These are phyloP conservation scores for Eremothecium cymbalariae DNA, from an alignment of 1,139 yeast genomes.

Conservation along the genomic window DNA sequence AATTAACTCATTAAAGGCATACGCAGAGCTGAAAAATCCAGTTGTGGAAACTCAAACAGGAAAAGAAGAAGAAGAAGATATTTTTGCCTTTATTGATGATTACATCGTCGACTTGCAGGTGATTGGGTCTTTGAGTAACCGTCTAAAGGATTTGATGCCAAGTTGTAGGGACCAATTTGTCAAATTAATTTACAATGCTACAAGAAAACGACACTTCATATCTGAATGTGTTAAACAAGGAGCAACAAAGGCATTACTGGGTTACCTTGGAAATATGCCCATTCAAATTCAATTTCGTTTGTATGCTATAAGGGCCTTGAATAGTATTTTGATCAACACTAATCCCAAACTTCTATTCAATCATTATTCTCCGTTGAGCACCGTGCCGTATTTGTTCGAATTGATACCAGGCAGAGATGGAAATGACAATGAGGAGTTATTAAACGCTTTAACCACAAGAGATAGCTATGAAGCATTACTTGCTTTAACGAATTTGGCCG, in stretches of 20 bases:
- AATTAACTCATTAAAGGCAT: constrained; percentile 20
- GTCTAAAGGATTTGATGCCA: constrained; percentile 14
- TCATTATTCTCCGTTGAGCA: constrained; percentile 27
- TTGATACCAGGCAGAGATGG: constrained; percentile 17
- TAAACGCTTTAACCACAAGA: constrained; percentile 8
- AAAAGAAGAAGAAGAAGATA: constrained; percentile 18
- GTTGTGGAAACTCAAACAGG: constrained; percentile 10
- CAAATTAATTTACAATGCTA: constrained; percentile 24
- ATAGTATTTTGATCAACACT: constrained; percentile 23
- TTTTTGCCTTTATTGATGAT: constrained; percentile 18
- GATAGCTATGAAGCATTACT: constrained; percentile 41
- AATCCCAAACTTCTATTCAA: constrained; percentile 27
- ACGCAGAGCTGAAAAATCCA: constrained; percentile 19
- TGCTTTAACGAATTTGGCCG: constrained; percentile 44
- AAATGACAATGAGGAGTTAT: constrained; percentile 2
- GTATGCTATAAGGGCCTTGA: constrained; percentile 24
- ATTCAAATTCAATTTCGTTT: constrained; percentile 13
- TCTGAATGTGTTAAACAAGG: constrained; percentile 26
- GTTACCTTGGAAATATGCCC: constrained; percentile 16
- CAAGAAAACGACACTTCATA: constrained; percentile 17
- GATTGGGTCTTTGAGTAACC: constrained; percentile 17
- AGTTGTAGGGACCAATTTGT: constrained; percentile 25
- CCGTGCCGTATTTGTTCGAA: constrained; percentile 27
- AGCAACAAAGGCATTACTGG: constrained; percentile 20
- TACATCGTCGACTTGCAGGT: constrained; percentile 20